Percentiles rank a stretch among this genome's conserved stretches.
phyloP scores from a whole-genome alignment of 495 filamentous ascomycete genomes.

The Polyplosphaeria fusca region DNA sequence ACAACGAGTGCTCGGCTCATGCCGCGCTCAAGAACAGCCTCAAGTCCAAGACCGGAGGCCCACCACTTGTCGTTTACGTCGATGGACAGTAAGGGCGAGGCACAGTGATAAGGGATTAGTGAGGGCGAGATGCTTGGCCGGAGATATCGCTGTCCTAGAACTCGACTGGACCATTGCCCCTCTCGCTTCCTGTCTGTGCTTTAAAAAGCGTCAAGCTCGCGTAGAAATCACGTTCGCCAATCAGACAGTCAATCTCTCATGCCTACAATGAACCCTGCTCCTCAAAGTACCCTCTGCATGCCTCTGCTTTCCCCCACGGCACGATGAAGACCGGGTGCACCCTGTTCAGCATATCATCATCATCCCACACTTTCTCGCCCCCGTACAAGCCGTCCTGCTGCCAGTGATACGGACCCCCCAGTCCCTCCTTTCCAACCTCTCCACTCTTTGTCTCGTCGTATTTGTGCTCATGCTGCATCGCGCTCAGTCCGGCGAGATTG shows the following conservation, averaged over 20 bases:
- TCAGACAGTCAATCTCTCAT: too few relatives aligned
- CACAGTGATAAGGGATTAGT: too few relatives aligned
- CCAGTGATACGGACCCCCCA: conserved; percentile 51
- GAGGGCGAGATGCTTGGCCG: too few relatives aligned
- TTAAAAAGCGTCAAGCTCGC: too few relatives aligned
- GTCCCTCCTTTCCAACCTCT: conserved; percentile 36
- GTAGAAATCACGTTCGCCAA: too few relatives aligned
- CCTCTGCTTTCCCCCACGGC: conserved; percentile 64
- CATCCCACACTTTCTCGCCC: conserved; percentile 46
- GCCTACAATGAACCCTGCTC: too few relatives aligned
- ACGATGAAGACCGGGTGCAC: conserved; percentile 86
- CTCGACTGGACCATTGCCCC: too few relatives aligned
- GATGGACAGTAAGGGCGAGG: too few relatives aligned
- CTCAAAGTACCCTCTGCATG: conserved; percentile 62
- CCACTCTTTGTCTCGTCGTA: conserved; percentile 51
- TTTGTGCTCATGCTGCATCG: conserved; percentile 71
- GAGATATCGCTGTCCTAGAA: too few relatives aligned
- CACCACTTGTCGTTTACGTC: conserved; percentile 31
- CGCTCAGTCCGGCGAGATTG: conserved; percentile 79
- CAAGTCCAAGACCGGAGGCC: conserved; percentile 32
- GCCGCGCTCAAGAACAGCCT: conserved; percentile 53
- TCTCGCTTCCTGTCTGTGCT: too few relatives aligned
- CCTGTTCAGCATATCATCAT: conserved; percentile 50
- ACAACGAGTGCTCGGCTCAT: conserved; percentile 62
- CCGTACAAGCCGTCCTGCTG: conserved; percentile 62